Evolutionary conservation across 1,284 basidiomycete species (phyloP), one percentile per base, ranked within the genome.

Genomic region (Puccinia hordei): DNA sequence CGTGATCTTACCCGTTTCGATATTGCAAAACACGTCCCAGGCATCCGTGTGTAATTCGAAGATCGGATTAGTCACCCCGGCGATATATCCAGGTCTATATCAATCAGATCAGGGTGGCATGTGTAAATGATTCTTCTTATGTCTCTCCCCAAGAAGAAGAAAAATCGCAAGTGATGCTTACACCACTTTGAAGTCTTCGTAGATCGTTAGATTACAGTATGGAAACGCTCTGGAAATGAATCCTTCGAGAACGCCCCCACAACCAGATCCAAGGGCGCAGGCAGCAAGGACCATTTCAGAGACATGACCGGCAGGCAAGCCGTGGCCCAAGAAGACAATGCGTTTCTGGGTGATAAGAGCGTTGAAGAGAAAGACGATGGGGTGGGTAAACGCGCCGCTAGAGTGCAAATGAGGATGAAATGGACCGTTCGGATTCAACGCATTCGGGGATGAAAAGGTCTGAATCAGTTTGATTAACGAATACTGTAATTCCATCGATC

Each of bases 51-150:
- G 75, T 2, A 69, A 51, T 51, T 95, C 93, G 85, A 98, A 98
- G 44, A 96, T 93, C 0, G 95, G 95, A 84, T 99, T 98, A 3
- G 93, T 96, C 1, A 98, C 95, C 2, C 95, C 95, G 6, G 95
- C 95, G 79, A 99, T 94, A 85, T 92, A 99, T 15, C 93, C 94
- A 5, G 92, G 90, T 69, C 92, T 93, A n/a, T n/a, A 57, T 24
- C 19, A 24, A n/a, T 10, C 44, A 44, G 12, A n/a, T 10, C 44
- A 44, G 12, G 38, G 6, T 41, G 12, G 38, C 12, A 4, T 41
- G 38, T 41, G 38, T 41, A 4, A 41, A 41, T 35, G 30, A 35
- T 9, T 65, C 30, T n/a, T 12, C 5, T 10, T 24, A 12, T 53
- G 5, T 53, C 51, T 57, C 57, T 78, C 30, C 55, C 71, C 19